These are phyloP conservation scores for Colletotrichum sidae DNA, from an alignment of 2,329 filamentous ascomycete species.

Conservation along the genomic window DNA sequence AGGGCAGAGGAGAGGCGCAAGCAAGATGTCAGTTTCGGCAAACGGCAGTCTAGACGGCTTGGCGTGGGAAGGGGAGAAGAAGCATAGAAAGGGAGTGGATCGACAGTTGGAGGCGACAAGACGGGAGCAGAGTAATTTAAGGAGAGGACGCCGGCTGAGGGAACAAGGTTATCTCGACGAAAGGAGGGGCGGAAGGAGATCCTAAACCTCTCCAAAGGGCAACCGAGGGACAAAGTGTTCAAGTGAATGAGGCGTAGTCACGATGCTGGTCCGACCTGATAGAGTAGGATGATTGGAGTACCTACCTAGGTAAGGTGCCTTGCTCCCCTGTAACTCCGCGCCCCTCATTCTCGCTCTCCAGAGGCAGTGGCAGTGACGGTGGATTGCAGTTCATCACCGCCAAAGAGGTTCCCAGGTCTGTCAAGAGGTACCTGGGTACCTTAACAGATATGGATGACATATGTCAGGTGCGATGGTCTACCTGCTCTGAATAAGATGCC, in stretches of 20 bases:
- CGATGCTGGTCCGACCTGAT: slow-evolving; percentile 13
- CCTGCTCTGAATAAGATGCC: too few relatives aligned
- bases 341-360: too few relatives aligned
- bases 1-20: neutral
- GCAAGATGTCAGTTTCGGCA: slow-evolving; percentile 18
- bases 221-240: neutral
- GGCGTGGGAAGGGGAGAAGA: slow-evolving; percentile 14
- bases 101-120: slow-evolving; percentile 7
- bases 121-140: neutral
- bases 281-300: neutral
- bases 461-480: too few relatives aligned
- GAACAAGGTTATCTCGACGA: slow-evolving; percentile 17
- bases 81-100: slow-evolving; percentile 22
- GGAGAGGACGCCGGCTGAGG: slow-evolving; percentile 2
- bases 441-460: too few relatives aligned
- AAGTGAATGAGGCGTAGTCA: slow-evolving; percentile 32
- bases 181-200: slow-evolving; percentile 1
- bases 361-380: too few relatives aligned
- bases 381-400: neutral
- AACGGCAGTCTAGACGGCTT: slow-evolving; percentile 27
- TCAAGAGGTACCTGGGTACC: too few relatives aligned
- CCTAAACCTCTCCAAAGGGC: neutral
- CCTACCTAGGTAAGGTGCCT: neutral
- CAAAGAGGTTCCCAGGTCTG: neutral
- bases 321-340: too few relatives aligned